A percentile compares a stretch with the other conserved stretches of the same genome.
Evolutionary conservation across 2,329 filamentous ascomycete species (phyloP).

Genomic region (Cladosporium halotolerans): DNA sequence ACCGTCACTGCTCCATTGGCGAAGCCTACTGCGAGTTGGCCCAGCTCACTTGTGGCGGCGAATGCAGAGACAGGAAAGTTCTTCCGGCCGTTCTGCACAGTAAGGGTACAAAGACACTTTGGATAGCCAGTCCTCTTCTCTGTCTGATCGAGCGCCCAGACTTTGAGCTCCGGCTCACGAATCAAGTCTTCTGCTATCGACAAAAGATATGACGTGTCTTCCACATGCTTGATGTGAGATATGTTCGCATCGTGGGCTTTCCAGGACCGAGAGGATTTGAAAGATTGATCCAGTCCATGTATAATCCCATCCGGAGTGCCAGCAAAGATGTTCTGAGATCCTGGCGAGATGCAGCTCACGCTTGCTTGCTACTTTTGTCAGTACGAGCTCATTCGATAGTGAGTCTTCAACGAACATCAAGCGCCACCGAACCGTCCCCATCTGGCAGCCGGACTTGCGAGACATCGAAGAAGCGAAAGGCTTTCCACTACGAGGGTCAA

Average conservation of each 20-base stretch:
- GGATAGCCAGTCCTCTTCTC: conserved; percentile 91
- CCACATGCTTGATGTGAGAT: conserved; percentile 86
- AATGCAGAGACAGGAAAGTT: conserved; percentile 96
- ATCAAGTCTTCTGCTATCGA: conserved; percentile 84
- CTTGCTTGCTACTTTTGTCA: conserved; percentile 48
- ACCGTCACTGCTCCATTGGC: conserved; percentile 92
- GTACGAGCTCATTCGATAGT: neutral
- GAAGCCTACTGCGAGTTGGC: conserved; percentile 91
- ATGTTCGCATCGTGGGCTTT: conserved; percentile 77
- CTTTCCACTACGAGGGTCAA: conserved; percentile 74
- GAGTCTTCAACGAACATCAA: conserved; percentile 24
- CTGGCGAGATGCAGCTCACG: conserved; percentile 76
- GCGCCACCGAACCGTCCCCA: conserved; percentile 58
- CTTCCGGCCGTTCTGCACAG: conserved; percentile 81
- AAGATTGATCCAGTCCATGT: conserved; percentile 77
- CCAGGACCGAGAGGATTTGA: conserved; percentile 83
- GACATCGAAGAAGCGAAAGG: conserved; percentile 99
- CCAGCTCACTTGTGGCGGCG: conserved; percentile 76
- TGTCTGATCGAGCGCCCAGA: conserved; percentile 93
- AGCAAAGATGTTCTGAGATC: conserved; percentile 82
- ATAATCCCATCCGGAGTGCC: conserved; percentile 80
- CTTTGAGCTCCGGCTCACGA: conserved; percentile 81
- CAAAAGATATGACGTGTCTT: conserved; percentile 77
- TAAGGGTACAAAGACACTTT: conserved; percentile 77
- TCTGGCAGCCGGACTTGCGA: conserved; percentile 73